Percentiles rank a stretch among this genome's conserved stretches.
Evolutionary conservation across 148 eudicot species (phyloP).

Genomic region (Vaccinium myrtillus): DNA sequence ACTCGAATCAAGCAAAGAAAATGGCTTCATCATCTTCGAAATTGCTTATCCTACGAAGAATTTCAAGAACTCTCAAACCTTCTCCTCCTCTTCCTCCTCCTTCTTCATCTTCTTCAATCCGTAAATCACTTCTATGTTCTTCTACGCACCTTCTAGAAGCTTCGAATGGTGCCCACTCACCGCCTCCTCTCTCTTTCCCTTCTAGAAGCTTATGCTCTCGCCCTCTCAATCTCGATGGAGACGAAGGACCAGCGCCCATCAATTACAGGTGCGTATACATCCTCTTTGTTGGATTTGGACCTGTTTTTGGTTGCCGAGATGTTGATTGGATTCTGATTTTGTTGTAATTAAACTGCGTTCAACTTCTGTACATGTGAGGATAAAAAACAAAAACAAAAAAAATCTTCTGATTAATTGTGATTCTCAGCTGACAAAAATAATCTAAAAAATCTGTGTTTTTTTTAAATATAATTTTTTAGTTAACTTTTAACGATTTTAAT

Average conservation of each 20-base stretch:
- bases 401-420: too few species aligned
- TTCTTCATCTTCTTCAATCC: background rate
- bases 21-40: background rate
- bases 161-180: background rate
- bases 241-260: conserved; percentile 45
- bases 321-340: too few species aligned
- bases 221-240: conserved; percentile 31
- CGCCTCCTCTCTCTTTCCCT: background rate
- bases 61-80: background rate
- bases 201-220: conserved; percentile 50
- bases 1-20: background rate
- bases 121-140: background rate
- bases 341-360: too few species aligned
- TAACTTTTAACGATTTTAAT: too few species aligned
- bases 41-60: background rate
- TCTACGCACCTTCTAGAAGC: background rate
- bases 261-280: conserved; percentile 49
- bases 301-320: too few species aligned
- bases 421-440: too few species aligned
- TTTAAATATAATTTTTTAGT: too few species aligned
- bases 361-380: too few species aligned
- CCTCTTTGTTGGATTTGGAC: too few species aligned
- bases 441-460: too few species aligned
- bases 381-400: too few species aligned
- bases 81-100: background rate